Percentiles rank a stretch among this genome's conserved stretches.
These are phyloP conservation scores for Debaryomyces maramus DNA, from an alignment of 805 yeast species.

Conservation along the genomic window DNA sequence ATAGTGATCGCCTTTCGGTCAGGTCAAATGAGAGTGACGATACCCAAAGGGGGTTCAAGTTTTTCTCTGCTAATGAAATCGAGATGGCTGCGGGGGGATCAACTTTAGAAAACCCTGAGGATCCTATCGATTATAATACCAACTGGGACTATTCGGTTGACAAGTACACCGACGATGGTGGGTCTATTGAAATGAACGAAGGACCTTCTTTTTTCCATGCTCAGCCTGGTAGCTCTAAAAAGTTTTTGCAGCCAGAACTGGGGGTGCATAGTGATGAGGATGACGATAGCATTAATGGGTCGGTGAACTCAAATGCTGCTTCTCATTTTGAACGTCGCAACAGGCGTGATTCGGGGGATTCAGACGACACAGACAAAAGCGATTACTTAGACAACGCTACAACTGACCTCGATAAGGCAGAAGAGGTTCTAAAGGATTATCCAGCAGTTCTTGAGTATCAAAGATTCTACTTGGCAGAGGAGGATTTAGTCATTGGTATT, in stretches of 20 bases:
- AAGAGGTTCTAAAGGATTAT: slow-evolving; percentile 18
- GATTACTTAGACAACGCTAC: slow-evolving; percentile 16
- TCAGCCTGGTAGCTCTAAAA: neutral
- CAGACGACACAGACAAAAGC: slow-evolving; percentile 16
- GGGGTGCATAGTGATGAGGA: neutral
- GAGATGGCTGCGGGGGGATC: slow-evolving; percentile 88
- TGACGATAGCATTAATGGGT: slow-evolving; percentile 21
- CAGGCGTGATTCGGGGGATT: slow-evolving; percentile 5
- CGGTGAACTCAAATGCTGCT: slow-evolving; percentile 16
- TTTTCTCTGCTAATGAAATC: slow-evolving; percentile 81
- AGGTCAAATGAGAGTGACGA: slow-evolving; percentile 38
- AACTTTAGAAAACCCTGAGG: slow-evolving; percentile 57
- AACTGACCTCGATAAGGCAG: slow-evolving; percentile 19
- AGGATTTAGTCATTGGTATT: slow-evolving; percentile 89
- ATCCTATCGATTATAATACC: slow-evolving; percentile 69
- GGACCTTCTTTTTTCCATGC: neutral
- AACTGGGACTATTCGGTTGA: slow-evolving; percentile 70
- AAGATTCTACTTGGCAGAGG: slow-evolving; percentile 90
- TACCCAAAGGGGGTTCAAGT: slow-evolving; percentile 57
- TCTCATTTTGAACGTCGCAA: slow-evolving; percentile 22
- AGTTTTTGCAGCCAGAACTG: neutral
- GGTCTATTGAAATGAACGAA: neutral
- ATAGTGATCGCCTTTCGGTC: slow-evolving; percentile 33
- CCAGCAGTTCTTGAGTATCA: slow-evolving; percentile 56
- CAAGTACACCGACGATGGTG: slow-evolving; percentile 26